Base-by-base conservation (phyloP, 495 filamentous ascomycete genomes). In the Pseudotulostoma volvatum region DNA sequence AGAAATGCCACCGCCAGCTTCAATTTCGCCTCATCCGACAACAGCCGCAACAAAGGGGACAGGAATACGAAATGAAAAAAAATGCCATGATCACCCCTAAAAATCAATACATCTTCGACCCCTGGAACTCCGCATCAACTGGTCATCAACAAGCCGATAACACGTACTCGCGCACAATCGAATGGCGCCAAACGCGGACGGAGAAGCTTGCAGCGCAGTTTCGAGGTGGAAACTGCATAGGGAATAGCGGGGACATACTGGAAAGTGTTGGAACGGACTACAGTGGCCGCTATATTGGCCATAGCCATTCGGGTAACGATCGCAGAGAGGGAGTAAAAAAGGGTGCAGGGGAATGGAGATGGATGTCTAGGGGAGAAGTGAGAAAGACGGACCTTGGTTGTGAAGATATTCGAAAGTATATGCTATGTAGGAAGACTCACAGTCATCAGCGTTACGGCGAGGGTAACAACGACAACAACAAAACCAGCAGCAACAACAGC, bases 131-230 rank as follows among this genome's bases (percentile, higher is more conserved):
- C 15, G 72, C 71, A 11, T 73, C 79, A 0, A 77, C 81, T 4
- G 86, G 86, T 37, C 84, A 94, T 53, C 85, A 94, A 57, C 64
- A 68, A 20, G 74, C 77, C 41, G 76, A 87, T 25, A 72, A 71
- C 38, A 60, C 59, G 9, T 57, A 76, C 7, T 59, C 66, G 9
- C 66, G 63, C 23, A 73, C 73, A 21, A 75, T 63, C 0, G 70
- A 73, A 52, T 92, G 84, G 84, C 73, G 79, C 14, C 66, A 75
- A 19, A 76, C 74, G 3, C 69, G 83, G 13, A 66, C 66, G 9
- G 38, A 61, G 17, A 88, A 86, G 53, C 60, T 93, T 13, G 60
- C 63, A 19, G 58, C 64, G 35, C 84, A 93, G 47, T 84, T 85
- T 55, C 53, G 55, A 35, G 63, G 56, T 3, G 54, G 61, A 4